Evolutionary conservation across 495 filamentous ascomycete genomes (phyloP).

Genomic region (Tuber calosporum): DNA sequence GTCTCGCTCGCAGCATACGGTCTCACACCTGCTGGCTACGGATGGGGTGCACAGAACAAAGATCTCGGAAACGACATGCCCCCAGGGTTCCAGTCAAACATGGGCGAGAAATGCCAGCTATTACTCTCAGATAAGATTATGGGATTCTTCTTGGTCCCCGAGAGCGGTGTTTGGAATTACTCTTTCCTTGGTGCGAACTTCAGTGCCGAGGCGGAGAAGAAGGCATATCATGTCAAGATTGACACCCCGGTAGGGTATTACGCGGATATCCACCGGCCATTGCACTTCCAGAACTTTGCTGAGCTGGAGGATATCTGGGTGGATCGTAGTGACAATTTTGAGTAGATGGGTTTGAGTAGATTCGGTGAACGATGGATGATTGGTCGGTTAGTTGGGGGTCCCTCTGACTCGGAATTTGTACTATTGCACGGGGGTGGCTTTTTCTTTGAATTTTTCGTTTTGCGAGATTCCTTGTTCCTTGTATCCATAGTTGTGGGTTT

Average conservation of each 20-base stretch:
- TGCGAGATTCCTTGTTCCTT: background rate
- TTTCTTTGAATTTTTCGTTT: background rate
- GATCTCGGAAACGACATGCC: conserved; percentile 86
- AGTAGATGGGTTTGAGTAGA: conserved; percentile 46
- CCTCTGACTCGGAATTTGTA: background rate
- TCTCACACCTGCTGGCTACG: conserved; percentile 83
- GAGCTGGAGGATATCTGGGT: conserved; percentile 88
- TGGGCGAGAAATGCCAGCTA: conserved; percentile 93
- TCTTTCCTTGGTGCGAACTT: conserved; percentile 93
- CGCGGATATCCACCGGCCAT: conserved; percentile 79
- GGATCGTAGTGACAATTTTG: conserved; percentile 79
- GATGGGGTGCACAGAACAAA: conserved; percentile 96
- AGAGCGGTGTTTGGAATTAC: conserved; percentile 91
- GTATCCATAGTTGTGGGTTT: background rate
- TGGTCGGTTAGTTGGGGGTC: background rate
- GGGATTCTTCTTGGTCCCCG: conserved; percentile 92
- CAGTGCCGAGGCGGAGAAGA: conserved; percentile 73
- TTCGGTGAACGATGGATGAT: background rate
- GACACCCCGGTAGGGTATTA: conserved; percentile 90
- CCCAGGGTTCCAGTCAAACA: conserved; percentile 80
- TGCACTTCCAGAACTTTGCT: conserved; percentile 92
- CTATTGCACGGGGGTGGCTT: background rate
- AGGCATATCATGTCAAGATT: conserved; percentile 79
- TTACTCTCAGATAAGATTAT: conserved; percentile 84
- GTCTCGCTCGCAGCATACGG: conserved; percentile 91